Evolutionary conservation across 2,329 filamentous ascomycete genomes (phyloP), one percentile per base, ranked within the genome.

Genomic region (Microdochium bolleyi): DNA sequence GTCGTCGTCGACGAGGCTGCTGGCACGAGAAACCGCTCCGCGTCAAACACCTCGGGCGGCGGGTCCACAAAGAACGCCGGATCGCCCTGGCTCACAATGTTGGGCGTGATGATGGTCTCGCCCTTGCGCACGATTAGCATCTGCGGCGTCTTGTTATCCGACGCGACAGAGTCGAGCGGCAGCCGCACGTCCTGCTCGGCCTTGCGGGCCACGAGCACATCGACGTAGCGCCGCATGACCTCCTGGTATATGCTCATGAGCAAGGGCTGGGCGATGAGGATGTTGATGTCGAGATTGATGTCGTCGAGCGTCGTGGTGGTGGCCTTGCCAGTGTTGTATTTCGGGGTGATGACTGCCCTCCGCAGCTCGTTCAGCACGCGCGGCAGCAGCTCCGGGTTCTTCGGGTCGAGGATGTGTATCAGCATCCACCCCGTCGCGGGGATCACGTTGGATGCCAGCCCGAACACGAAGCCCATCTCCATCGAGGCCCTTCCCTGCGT

Each of bases 21-120:
- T 25, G 67, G 62, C 25, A 63, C 54, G 21, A 69, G 53, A 53
- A 70, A 71, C n/a, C 68, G 56, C 49, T 68, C 67, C 4, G 63
- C 60, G 66, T 67, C 70, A 55, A 66, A 70, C 0, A 52, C 49
- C 30, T 67, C 56, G 1, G 70, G 51, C 8, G 61, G 61, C 49
- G 67, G 60, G 38, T 58, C 56, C 2, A 22, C 19, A 19, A 46
- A 46, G 41, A 46, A 46, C 19, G 41, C 41, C 41, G 41, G 41
- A 19, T 46, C 41, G 41, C 19, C 19, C 19, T 46, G 41, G 41
- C 41, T 46, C 14, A 46, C 41, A 13, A 46, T 46, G 19, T 46
- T 46, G 16, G 41, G 41, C 41, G 41, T 46, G 41, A 46, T 46
- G 41, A 46, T 46, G n/a, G 41, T 46, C 41, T 46, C 41, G 3